Evolutionary conservation across 805 yeast genomes (phyloP), one percentile per base, ranked within the genome.

Genomic region (Wickerhamiella lipophila): DNA sequence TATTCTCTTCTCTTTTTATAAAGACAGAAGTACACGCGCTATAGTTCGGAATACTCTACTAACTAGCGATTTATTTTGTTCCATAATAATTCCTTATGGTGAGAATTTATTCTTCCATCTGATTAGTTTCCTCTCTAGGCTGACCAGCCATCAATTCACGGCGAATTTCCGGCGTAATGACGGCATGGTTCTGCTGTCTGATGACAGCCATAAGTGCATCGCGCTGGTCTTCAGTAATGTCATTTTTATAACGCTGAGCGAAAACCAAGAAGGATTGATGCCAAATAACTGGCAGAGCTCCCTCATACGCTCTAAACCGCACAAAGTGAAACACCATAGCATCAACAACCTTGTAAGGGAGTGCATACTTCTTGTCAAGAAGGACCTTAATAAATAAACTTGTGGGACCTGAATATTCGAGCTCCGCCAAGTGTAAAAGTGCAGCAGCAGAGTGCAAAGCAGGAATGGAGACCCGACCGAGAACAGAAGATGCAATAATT

Each of bases 201-300:
- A 87, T 77, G 3, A 95, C 88, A 58, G 89, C 96, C 62, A 92
- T 68, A 52, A 92, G 69, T 66, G 89, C 86, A 59, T 92, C 98
- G 63, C 96, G 76, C 71, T 92, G 99, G 63, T 92, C 99, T 58
- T 86, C 95, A n/a, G 98, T 92, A 51, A 92, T 85, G 71, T 92
- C 98, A 62, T 92, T 89, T 65, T 89, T 92, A 64, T 92, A 92
- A 55, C 96, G 75, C 68, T 88, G 96, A 30, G 96, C 95, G 69
- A 92, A 92, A 1, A 92, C 81, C 50, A 92, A 72, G 61, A 92
- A 83, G 2, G 96, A 89, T 64, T 89, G 94, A 64, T 94, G 97
- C 97, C 98, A 92, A 32, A 89, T 89, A 15, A 92, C 83, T 6
- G 98, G 97, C 61, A 92, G 72, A 45, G 75, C 75, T 22, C 81